Evolutionary conservation across 345 rosid species (phyloP).

Genomic region (Barbarea vulgaris): DNA sequence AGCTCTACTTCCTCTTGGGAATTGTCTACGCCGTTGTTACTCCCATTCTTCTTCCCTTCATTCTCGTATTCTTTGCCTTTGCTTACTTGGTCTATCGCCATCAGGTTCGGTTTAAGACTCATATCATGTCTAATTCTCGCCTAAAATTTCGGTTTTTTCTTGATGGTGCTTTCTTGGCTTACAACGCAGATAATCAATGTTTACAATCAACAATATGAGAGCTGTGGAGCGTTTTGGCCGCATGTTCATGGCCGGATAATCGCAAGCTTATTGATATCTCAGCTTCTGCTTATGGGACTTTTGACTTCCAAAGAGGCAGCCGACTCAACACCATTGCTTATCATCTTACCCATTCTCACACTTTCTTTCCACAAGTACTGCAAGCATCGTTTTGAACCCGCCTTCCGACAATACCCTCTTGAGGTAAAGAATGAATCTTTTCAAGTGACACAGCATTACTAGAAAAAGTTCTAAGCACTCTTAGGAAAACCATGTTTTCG

Average conservation of each 20-base stretch:
- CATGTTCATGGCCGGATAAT: slow-evolving; percentile 86
- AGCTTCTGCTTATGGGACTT: slow-evolving; percentile 80
- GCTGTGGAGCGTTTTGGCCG: slow-evolving; percentile 99
- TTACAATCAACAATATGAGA: slow-evolving; percentile 88
- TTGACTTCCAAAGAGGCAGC: slow-evolving; percentile 91
- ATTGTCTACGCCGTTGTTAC: slow-evolving; percentile 90
- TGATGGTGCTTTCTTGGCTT: slow-evolving; percentile 18
- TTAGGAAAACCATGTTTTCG: neutral
- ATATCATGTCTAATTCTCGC: neutral
- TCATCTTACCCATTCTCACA: slow-evolving; percentile 76
- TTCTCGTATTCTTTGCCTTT: slow-evolving; percentile 82
- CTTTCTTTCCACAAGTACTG: slow-evolving; percentile 86
- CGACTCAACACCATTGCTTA: slow-evolving; percentile 83
- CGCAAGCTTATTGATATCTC: slow-evolving; percentile 87
- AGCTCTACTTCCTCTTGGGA: slow-evolving; percentile 92
- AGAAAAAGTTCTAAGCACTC: neutral
- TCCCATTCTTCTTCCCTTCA: slow-evolving; percentile 95
- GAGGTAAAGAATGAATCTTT: slow-evolving; percentile 55
- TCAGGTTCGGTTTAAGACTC: slow-evolving; percentile 59
- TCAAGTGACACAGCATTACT: neutral
- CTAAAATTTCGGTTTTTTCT: neutral
- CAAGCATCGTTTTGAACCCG: slow-evolving; percentile 92
- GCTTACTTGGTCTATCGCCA: slow-evolving; percentile 96
- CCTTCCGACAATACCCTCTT: slow-evolving; percentile 83
- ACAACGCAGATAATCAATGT: slow-evolving; percentile 81